Evolutionary conservation across 192 early-diverging fungal species (phyloP).

Genomic region (Mortierella hygrophila): DNA sequence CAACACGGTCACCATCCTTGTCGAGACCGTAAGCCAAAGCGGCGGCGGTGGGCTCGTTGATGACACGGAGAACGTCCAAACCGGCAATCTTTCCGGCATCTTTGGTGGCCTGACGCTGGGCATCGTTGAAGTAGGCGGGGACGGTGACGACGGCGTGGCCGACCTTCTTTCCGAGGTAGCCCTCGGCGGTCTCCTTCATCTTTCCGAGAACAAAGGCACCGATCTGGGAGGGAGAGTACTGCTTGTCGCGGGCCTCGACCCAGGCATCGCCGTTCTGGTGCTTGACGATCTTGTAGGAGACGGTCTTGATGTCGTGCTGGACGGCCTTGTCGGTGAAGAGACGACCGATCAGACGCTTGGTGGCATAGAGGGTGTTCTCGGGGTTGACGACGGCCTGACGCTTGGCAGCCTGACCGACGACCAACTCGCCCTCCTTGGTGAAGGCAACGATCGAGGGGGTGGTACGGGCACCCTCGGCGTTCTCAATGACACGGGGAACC

Average conservation of each 20-base stretch:
- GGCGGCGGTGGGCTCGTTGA: constrained; percentile 96
- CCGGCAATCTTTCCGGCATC: constrained; percentile 93
- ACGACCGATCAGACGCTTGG: constrained; percentile 97
- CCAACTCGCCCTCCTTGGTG: constrained; percentile 93
- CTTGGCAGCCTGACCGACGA: constrained; percentile 98
- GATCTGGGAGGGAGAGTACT: constrained; percentile 96
- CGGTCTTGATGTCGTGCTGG: constrained; percentile 90
- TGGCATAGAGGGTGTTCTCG: constrained; percentile 97
- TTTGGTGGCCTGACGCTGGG: constrained; percentile 95
- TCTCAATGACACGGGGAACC: constrained; percentile 95
- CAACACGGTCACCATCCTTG: constrained; percentile 85
- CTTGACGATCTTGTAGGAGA: constrained; percentile 95
- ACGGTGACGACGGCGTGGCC: constrained; percentile 96
- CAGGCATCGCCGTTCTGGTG: constrained; percentile 98
- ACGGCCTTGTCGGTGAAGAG: constrained; percentile 91
- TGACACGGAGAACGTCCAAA: constrained; percentile 90
- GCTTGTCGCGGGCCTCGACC: constrained; percentile 95
- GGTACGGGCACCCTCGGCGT: constrained; percentile 95
- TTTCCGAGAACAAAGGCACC: constrained; percentile 96
- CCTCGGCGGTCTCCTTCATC: constrained; percentile 98
- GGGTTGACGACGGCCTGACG: constrained; percentile 99
- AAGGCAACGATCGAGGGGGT: constrained; percentile 98
- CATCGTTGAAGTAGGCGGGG: constrained; percentile 98
- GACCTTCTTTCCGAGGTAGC: constrained; percentile 82
- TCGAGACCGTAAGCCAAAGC: constrained; percentile 92